A percentile compares a stretch with the other conserved stretches of the same genome.
Conservation (phyloP, 139 green algal genomes). For the Coelastrella sp. region DNA sequence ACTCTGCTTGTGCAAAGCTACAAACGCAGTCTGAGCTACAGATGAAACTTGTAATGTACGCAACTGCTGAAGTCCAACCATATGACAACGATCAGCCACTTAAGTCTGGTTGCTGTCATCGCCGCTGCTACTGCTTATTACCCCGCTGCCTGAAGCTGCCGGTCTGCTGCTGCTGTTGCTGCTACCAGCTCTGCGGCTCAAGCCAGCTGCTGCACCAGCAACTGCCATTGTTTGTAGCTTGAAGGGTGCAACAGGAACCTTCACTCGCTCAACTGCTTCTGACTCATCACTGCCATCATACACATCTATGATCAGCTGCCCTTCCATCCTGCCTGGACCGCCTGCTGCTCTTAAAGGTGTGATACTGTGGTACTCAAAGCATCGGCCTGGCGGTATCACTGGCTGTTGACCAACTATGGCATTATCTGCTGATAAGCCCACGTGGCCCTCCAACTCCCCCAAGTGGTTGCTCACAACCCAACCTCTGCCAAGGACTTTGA, state of each 20-base stretch:
- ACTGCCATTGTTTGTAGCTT: conserved; percentile 2
- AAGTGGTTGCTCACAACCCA: conserved; percentile 1
- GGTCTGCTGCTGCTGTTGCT: conserved; percentile 2
- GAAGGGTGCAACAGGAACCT: neutral
- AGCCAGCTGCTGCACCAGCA: neutral
- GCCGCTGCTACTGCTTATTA: neutral
- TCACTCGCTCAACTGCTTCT: neutral
- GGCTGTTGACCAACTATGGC: conserved; percentile 8
- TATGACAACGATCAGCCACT: no score
- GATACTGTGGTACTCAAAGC: conserved; percentile 32
- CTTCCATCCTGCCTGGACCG: neutral
- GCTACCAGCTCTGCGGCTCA: neutral
- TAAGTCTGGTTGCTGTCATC: no score
- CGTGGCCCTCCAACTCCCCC: neutral
- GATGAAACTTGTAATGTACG: neutral
- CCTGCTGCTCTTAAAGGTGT: neutral
- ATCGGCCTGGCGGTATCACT: neutral
- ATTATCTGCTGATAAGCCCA: conserved; percentile 4
- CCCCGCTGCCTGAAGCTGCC: neutral
- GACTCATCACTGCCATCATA: neutral
- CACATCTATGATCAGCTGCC: neutral
- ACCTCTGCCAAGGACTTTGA: conserved; percentile 20
- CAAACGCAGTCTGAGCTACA: no score
- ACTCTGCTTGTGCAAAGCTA: no score
- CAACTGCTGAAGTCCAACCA: neutral